Evolutionary conservation across 192 early-diverging fungal species (phyloP), one percentile per base, ranked within the genome.

Genomic region (Jimgerdemannia lactiflua): DNA sequence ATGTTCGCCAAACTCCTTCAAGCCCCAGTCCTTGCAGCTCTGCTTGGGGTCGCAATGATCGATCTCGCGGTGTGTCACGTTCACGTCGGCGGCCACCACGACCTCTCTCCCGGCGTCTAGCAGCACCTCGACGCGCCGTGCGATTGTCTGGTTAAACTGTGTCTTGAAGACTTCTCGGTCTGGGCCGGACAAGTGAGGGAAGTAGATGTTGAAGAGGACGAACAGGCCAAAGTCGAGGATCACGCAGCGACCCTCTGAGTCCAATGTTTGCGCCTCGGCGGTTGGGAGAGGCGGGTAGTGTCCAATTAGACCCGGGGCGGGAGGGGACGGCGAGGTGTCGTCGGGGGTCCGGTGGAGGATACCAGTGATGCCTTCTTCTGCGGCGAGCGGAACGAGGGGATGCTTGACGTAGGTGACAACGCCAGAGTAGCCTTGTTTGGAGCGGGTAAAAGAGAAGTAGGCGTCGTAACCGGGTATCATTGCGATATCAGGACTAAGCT

Each of bases 151-250:
- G 64, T 87, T 84, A 70, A 86, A 92, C 69, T 81, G 80, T 78
- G 87, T 77, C 59, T 90, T 90, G 77, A 85, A 91, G 4, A 71
- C 76, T 11, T 78, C 71, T 7, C 92, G 82, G 4, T 82, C 83
- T 3, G 82, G 82, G 10, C 77, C 77, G 9, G 83, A 80, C 42
- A 87, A 87, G 70, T 88, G 85, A 3, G 91, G 91, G 70, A 88
- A 91, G 65, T 93, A 92, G n/a, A 91, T 75, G 73, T 94, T 94
- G 74, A 94, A 86, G 4, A 95, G 78, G 17, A 94, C 87, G 85
- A 95, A 94, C 3, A 89, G 70, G 0, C 82, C 80, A 85, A 94
- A 92, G 65, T 96, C 94, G 3, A 92, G 82, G 43, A 94, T 82
- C 3, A 95, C 39, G 42, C 88, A 86, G 1, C 94, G 84, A 0